Conservation (phyloP, 768 basidiomycete species). For the Porpolomopsis calyptriformis region DNA sequence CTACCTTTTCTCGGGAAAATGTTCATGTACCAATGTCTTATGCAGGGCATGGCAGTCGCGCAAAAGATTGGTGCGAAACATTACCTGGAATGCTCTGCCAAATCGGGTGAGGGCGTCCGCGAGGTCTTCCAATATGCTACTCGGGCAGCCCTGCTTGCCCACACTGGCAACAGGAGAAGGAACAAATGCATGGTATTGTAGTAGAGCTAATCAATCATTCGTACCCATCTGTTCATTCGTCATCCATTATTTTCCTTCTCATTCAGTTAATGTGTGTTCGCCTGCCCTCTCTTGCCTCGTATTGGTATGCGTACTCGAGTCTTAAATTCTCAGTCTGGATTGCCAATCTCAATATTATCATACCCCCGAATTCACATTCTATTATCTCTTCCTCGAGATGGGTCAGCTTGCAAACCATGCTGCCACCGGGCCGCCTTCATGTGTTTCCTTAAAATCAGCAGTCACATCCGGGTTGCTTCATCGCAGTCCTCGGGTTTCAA, state of each 20-base stretch:
- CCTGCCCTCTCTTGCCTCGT: too few relatives aligned
- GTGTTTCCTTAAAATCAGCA: too few relatives aligned
- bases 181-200: constrained; percentile 25
- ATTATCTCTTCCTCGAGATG: too few relatives aligned
- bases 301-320: too few relatives aligned
- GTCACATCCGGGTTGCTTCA: too few relatives aligned
- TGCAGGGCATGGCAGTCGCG: constrained; percentile 83
- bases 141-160: constrained; percentile 73
- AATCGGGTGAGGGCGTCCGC: constrained; percentile 91
- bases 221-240: neutral
- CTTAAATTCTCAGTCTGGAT: too few relatives aligned
- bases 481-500: too few relatives aligned
- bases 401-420: too few relatives aligned
- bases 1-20: constrained; percentile 2
- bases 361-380: too few relatives aligned
- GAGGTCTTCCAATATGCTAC: constrained; percentile 99
- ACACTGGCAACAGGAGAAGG: constrained; percentile 36
- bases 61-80: constrained; percentile 96
- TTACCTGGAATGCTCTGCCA: constrained; percentile 96
- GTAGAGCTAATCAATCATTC: neutral
- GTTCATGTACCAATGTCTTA: constrained; percentile 6
- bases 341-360: too few relatives aligned
- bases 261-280: too few relatives aligned
- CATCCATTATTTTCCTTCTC: neutral
- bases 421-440: too few relatives aligned